Conservation (phyloP, 805 yeast species). For the Debaryomyces castellii region DNA sequence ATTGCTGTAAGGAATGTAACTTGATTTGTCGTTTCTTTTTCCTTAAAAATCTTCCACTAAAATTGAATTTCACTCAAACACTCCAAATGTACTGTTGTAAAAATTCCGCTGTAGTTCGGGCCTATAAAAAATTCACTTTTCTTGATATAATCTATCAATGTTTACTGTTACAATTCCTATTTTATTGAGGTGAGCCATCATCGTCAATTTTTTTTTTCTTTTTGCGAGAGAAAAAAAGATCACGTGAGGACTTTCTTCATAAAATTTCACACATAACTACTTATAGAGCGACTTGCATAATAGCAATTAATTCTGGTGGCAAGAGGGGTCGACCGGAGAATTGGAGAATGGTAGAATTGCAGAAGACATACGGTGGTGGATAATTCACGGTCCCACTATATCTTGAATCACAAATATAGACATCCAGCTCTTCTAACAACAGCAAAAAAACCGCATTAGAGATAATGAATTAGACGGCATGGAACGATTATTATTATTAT, state of each 20-base stretch:
- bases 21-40: neutral
- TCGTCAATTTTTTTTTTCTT: conserved; percentile 7
- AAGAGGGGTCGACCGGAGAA: too few species aligned
- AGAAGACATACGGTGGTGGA: too few species aligned
- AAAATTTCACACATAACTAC: neutral
- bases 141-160: neutral
- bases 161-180: neutral
- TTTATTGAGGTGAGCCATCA: conserved; percentile 8
- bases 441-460: too few species aligned
- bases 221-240: neutral
- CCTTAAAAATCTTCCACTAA: neutral
- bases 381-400: too few species aligned
- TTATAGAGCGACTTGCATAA: neutral
- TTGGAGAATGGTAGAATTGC: too few species aligned
- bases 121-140: neutral
- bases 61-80: neutral
- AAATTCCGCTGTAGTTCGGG: neutral
- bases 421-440: too few species aligned
- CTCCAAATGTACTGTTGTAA: neutral
- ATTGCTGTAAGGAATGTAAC: neutral
- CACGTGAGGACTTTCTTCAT: neutral
- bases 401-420: too few species aligned
- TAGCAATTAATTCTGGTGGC: neutral
- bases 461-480: neutral
- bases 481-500: neutral